These are phyloP conservation scores for Schizonepeta tenuifolia DNA, from an alignment of 257 asterid species.

Conservation along the genomic window DNA sequence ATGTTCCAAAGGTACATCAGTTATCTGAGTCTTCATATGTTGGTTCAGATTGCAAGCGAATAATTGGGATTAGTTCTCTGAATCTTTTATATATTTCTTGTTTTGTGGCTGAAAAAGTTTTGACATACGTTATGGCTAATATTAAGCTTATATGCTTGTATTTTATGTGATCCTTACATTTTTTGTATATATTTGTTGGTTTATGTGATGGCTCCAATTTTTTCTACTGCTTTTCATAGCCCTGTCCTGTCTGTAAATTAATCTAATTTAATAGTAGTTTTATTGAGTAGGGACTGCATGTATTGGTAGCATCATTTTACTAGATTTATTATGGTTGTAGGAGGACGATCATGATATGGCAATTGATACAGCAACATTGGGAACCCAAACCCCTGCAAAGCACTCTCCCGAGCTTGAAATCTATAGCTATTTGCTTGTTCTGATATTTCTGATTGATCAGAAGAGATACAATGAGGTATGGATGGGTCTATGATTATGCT, in stretches of 20 bases:
- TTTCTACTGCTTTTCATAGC: background rate
- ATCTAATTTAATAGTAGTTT: slow-evolving; percentile 21
- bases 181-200: slow-evolving; percentile 1
- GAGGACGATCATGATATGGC: slow-evolving; percentile 66
- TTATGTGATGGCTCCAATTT: background rate
- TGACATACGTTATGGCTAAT: slow-evolving; percentile 2
- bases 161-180: background rate
- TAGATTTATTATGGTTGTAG: slow-evolving; percentile 41
- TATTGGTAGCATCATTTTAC: slow-evolving; percentile 8
- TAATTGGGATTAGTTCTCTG: background rate
- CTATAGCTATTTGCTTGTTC: slow-evolving; percentile 68
- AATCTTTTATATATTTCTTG: slow-evolving; percentile 4
- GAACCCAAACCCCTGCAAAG: slow-evolving; percentile 52
- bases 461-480: slow-evolving; percentile 66
- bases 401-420: slow-evolving; percentile 74
- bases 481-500: slow-evolving; percentile 11
- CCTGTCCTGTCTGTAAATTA: background rate
- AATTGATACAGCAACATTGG: slow-evolving; percentile 58
- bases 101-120: background rate
- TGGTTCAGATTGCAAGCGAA: background rate
- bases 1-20: slow-evolving; percentile 52
- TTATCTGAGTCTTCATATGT: background rate
- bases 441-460: slow-evolving; percentile 70
- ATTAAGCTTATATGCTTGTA: background rate
- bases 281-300: background rate